Base-by-base conservation (phyloP, 2,329 filamentous ascomycete genomes). In the Zalaria sp. region DNA sequence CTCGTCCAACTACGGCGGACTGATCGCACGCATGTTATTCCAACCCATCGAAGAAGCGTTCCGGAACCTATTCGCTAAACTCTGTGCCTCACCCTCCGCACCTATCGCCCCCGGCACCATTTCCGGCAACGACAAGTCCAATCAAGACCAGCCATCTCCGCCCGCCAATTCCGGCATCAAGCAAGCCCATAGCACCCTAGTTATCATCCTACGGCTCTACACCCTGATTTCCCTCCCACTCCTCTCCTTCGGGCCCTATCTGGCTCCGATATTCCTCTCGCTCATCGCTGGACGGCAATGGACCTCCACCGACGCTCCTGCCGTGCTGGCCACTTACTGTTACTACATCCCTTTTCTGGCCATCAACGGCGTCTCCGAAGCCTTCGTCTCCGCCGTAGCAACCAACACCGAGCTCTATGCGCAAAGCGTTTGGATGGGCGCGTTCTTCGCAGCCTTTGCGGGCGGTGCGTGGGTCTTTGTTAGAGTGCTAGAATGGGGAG, bases 21-120 rank as follows among this genome's bases (percentile, higher is more conserved):
- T 98, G 0, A 66, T 93, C 27, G 91, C 91, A 0, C 77, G 91
- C 3, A 76, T 96, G 48, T 66, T 98, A 39, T 89, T 98, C 58
- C 91, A 96, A 55, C 93, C 91, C 5, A 77, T 98, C 45, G 91
- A 98, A 61, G 93, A 98, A 62, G 89, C 82, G 58, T 88, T 83
- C 48, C 81, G 93, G 34, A 87, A 81, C 55, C 79, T 94, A 56
- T 95, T 96, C 53, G 88, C 86, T 40, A 82, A 82, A 29, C 68
- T 94, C 1, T 76, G 95, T 25, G 64, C 65, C 60, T 69, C 53
- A 45, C 36, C 52, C 46, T 35, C 46, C 18, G 8, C 11, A 26
- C 26, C 43, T 29, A n/a, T 6, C 8, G 39, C 42, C 40, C 43
- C 43, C 7, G 29, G 29, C 38, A 5, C 36, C 46, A n/a, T 32